Evolutionary conservation across 2,329 filamentous ascomycete genomes (phyloP).

Genomic region (Talaromyces amestolkiae): DNA sequence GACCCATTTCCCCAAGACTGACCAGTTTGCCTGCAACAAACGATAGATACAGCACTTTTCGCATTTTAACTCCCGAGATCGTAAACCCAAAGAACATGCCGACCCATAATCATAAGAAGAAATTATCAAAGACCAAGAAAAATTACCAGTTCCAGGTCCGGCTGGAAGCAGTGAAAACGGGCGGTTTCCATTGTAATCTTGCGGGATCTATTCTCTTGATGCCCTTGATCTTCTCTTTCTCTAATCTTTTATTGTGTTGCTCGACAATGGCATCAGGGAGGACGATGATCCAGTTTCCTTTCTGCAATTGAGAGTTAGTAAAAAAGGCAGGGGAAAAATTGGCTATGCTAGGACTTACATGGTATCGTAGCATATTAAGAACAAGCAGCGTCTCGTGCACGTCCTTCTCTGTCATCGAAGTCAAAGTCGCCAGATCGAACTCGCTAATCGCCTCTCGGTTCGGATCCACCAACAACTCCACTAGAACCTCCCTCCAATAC

Average conservation of each 20-base stretch:
- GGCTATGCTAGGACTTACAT: conserved; percentile 46
- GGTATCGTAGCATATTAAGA: conserved; percentile 91
- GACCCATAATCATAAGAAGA: conserved; percentile 1
- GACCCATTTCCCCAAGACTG: neutral
- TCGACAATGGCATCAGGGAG: conserved; percentile 78
- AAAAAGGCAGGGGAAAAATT: neutral
- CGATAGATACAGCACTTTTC: neutral
- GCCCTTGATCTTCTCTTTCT: conserved; percentile 76
- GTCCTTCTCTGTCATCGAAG: conserved; percentile 96
- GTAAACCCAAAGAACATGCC: neutral
- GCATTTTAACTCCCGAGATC: neutral
- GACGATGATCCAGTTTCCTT: conserved; percentile 94
- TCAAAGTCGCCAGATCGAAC: conserved; percentile 72
- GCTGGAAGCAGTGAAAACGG: conserved; percentile 84
- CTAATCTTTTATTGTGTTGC: conserved; percentile 66
- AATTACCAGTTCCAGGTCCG: conserved; percentile 91
- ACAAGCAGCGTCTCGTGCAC: conserved; percentile 93
- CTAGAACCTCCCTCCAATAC: conserved; percentile 94
- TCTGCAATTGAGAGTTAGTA: conserved; percentile 40
- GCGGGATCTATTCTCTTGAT: conserved; percentile 71
- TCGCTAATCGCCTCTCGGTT: conserved; percentile 70
- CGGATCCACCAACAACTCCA: conserved; percentile 76
- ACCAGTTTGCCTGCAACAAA: neutral
- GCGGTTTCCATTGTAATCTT: conserved; percentile 89
- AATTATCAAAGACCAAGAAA: conserved; percentile 2